These are phyloP conservation scores for Crithidia bombi DNA, from an alignment of 208 protist genomes.

Conservation along the genomic window DNA sequence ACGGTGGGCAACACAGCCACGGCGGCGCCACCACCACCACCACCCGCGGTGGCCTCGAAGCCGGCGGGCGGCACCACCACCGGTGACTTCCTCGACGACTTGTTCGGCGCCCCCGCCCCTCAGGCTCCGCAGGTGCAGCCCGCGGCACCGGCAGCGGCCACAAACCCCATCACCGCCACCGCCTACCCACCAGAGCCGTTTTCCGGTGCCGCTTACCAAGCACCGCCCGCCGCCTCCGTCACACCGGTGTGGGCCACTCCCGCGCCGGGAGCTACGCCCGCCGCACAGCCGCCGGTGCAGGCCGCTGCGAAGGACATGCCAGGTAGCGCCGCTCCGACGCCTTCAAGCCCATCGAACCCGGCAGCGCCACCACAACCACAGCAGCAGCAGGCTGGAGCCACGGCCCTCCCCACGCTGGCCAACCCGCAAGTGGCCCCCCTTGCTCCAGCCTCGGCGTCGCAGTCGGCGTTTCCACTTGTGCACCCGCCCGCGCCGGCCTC, in stretches of 20 bases:
- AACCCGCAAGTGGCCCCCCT: conserved; percentile 15
- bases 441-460: conserved; percentile 2
- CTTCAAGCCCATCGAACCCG: background rate
- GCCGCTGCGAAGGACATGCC: conserved; percentile 3
- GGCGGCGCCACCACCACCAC: conserved; percentile 4
- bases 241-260: conserved; percentile 57
- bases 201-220: conserved; percentile 26
- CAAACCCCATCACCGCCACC: background rate
- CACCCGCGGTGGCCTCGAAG: background rate
- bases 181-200: conserved; percentile 21
- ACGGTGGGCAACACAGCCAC: conserved; percentile 17
- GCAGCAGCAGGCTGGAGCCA: background rate
- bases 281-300: conserved; percentile 16
- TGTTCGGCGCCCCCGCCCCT: conserved; percentile 61
- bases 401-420: background rate
- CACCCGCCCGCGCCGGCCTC: conserved; percentile 30
- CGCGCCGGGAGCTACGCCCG: too few relatives aligned
- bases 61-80: conserved; percentile 10
- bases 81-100: conserved; percentile 75
- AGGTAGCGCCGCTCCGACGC: conserved; percentile 4
- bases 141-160: background rate
- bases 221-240: conserved; percentile 40
- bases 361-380: background rate
- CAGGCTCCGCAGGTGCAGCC: conserved; percentile 11
- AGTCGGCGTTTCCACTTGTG: conserved; percentile 21